Evolutionary conservation across 2,329 filamentous ascomycete species (phyloP), one percentile per base, ranked within the genome.

Genomic region (Calonectria honghensis): DNA sequence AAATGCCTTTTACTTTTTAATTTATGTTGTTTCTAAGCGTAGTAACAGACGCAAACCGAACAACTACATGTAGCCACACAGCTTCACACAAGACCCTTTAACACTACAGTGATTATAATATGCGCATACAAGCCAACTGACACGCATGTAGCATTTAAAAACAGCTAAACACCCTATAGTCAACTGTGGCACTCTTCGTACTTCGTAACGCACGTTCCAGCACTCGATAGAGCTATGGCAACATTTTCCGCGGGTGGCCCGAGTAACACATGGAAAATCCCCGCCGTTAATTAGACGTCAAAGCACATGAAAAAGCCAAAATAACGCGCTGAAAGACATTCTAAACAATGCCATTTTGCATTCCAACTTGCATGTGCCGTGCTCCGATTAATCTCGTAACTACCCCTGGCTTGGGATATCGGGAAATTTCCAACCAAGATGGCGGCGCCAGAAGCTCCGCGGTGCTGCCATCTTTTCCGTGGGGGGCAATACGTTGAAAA

Each of bases 401-500:
- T 18, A 27, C 57, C 57, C 57, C 57, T 63, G 57, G 10, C 18
- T 29, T 27, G 16, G 57, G 18, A 27, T 20, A 41, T 11, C 41
- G 35, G 16, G 16, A 27, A 6, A 27, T 41, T 63, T 41, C 57
- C 57, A 2, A 63, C 18, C 37, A 27, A 63, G 37, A 41, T 18
- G 24, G 35, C 14, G 57, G 35, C 37, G 27, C 10, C 13, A 37
- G 57, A 63, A 39, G 18, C 16, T 27, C 37, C 35, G 35, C 37
- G 39, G 6, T 24, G n/a, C 6, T 27, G 57, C 16, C 24, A 24
- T 39, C 27, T 14, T 29, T 9, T 39, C 24, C 24, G 37, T 39
- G 57, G 35, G 35, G 35, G 35, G 24, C 24, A 63, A 20, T 24
- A 27, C n/a, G 37, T 41, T 16, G n/a, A 63, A 63, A 63, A 63